phyloP scores from a whole-genome alignment of 1,284 basidiomycete genomes.

The Spongispora temasekensis region DNA sequence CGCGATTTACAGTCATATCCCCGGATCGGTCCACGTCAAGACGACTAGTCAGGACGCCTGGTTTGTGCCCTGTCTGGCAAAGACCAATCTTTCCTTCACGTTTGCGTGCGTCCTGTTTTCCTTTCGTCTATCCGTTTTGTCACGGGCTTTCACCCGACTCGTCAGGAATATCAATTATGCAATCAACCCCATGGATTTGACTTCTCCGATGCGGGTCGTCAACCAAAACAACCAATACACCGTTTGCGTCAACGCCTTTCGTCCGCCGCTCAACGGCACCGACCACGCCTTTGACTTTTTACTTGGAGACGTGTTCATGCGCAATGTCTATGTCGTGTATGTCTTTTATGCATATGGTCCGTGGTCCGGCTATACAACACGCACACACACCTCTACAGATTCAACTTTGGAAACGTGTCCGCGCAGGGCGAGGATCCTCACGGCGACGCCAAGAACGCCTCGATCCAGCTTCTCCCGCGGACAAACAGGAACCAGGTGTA shows the following conservation, averaged over 20 bases:
- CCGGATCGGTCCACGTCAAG: conserved; percentile 38
- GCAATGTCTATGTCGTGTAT: conserved; percentile 57
- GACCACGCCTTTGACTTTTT: conserved; percentile 41
- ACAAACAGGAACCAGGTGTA: conserved; percentile 38
- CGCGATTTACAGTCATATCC: conserved; percentile 41
- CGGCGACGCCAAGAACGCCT: conserved; percentile 24
- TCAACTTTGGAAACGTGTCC: conserved; percentile 22
- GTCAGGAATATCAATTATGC: conserved; percentile 39
- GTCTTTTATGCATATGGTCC: conserved; percentile 2
- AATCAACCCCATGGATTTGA: conserved; percentile 50
- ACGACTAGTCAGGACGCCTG: conserved; percentile 31
- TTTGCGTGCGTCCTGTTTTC: conserved; percentile 39
- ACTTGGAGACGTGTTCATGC: conserved; percentile 54
- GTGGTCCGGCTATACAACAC: neutral
- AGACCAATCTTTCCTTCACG: conserved; percentile 41
- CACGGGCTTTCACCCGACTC: neutral
- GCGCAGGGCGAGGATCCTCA: conserved; percentile 3
- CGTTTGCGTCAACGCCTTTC: conserved; percentile 38
- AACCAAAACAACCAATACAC: conserved; percentile 37
- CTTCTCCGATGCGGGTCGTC: conserved; percentile 30
- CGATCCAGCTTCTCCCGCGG: conserved; percentile 43
- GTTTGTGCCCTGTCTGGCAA: conserved; percentile 46
- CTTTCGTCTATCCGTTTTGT: neutral
- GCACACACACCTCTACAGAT: neutral
- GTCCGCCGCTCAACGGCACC: conserved; percentile 26